These are phyloP conservation scores for Fremontodendron californicum DNA, from an alignment of 345 rosid genomes.

Conservation along the genomic window DNA sequence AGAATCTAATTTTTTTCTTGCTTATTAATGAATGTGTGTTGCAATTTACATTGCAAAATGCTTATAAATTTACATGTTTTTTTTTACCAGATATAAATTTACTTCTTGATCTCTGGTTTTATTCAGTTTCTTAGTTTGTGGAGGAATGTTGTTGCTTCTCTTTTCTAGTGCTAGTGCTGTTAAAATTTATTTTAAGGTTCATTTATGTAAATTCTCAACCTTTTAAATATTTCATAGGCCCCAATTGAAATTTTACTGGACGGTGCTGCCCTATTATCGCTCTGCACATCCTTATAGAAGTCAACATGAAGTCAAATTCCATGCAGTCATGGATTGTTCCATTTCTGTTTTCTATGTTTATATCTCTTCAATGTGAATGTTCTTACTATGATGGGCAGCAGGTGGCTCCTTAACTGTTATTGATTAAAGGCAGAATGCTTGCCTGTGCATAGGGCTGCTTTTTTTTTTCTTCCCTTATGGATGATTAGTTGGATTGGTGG, in stretches of 20 bases:
- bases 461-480: not conserved
- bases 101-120: not conserved
- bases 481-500: not conserved
- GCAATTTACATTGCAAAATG: not conserved
- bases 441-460: not conserved
- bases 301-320: not conserved
- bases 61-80: not conserved
- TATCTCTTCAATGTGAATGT: not conserved
- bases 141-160: not conserved
- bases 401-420: not conserved
- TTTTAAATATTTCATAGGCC: not conserved
- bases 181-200: not conserved
- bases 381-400: not conserved
- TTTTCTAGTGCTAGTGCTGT: not conserved
- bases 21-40: not conserved
- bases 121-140: not conserved
- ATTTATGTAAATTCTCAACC: not conserved
- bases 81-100: no score
- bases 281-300: not conserved
- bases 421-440: not conserved
- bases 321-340: not conserved
- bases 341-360: not conserved
- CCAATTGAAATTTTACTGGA: not conserved
- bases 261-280: not conserved
- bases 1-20: not conserved